Conservation (phyloP, 306 rosid genomes). For the Dryas octopetala region DNA sequence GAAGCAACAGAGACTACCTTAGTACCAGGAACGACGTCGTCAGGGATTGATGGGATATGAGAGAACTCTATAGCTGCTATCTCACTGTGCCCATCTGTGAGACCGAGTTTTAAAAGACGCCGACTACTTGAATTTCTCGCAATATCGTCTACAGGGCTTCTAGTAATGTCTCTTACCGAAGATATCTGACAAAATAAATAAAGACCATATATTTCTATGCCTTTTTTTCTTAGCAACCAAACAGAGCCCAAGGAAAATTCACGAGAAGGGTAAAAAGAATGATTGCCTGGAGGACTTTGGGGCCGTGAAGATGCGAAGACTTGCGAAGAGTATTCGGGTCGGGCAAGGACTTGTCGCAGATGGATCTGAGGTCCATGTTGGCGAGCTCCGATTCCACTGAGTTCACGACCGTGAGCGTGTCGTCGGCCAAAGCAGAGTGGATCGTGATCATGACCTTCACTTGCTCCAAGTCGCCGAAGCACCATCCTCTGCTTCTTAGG, state of each 20-base stretch:
- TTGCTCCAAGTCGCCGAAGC: constrained; percentile 46
- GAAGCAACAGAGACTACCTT: constrained; percentile 51
- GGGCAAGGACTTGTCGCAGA: constrained; percentile 67
- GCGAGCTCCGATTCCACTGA: constrained; percentile 66
- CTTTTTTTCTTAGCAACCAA: constrained; percentile 15
- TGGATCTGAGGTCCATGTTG: constrained; percentile 60
- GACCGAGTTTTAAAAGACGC: constrained; percentile 63
- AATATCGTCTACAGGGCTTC: constrained; percentile 50
- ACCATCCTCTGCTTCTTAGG: constrained; percentile 68
- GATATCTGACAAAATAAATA: constrained; percentile 50
- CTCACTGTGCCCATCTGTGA: constrained; percentile 81
- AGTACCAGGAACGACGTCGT: constrained; percentile 73
- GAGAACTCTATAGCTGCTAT: constrained; percentile 71
- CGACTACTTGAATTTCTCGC: constrained; percentile 40
- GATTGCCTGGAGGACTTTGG: constrained; percentile 74
- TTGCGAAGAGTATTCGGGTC: constrained; percentile 55
- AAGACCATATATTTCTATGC: background rate
- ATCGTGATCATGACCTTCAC: constrained; percentile 49
- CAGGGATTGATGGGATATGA: constrained; percentile 56
- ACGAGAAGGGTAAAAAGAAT: background rate
- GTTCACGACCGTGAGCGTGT: constrained; percentile 31
- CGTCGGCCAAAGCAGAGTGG: constrained; percentile 54
- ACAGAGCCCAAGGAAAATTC: background rate
- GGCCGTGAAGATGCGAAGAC: constrained; percentile 60
- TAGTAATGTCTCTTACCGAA: constrained; percentile 68